Base-by-base conservation (phyloP, 306 rosid species). In the Styphnolobium japonicum region DNA sequence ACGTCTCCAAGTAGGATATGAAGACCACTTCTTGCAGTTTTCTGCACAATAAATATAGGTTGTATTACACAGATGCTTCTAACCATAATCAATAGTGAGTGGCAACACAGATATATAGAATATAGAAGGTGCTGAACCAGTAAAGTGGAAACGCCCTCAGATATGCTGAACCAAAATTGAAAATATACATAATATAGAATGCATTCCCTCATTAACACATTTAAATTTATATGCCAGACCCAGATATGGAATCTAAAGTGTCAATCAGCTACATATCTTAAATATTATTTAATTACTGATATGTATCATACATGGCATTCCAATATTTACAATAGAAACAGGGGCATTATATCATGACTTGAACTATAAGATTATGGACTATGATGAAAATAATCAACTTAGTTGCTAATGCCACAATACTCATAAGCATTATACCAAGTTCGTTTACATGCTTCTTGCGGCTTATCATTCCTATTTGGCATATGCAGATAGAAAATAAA, bases 1-100 rank as follows among this genome's bases (percentile, higher is more conserved):
- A 95, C 82, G 61, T 98, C 97, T 67, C 98, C 98, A 42, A 95
- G 98, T 43, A 95, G 91, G 87, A 95, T 90, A 80, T 90, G 98
- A 81, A 95, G 98, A 75, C 98, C 98, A 83, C 96, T 88, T 81
- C 14, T 90, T 39, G 98, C 98, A 71, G 98, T 91, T 88, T 89
- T 92, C 98, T 95, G 91, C 84, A 89, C 81, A 80, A 79, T 10
- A 86, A 72, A 61, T 49, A 51, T 34, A 31, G 49, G 45, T 52
- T 40, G 48, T 15, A n/a, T 83, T n/a, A 82, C 22, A 76, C 33
- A 39, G 5, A 31, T 68, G 69, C 77, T 51, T 31, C 73, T 12
- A 63, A 82, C 37, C 58, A 78, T 27, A 63, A 68, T 71, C 42
- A 62, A 62, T 4, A 68, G 19, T 57, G 73, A 77, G 65, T 46